Conservation (phyloP, 148 eudicot genomes). For the Persicaria maculosa region DNA sequence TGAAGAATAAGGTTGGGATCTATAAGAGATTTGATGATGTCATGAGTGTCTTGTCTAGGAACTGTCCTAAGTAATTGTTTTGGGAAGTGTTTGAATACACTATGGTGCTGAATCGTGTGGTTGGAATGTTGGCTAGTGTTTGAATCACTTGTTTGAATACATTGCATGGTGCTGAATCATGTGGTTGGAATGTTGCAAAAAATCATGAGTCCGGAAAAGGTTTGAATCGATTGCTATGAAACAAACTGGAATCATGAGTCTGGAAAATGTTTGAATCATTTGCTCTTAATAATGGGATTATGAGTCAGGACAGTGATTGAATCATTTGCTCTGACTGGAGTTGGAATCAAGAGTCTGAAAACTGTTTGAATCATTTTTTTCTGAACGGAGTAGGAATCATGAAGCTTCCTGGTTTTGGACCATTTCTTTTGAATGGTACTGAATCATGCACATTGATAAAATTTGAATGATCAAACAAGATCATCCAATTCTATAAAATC, state of each 20-base stretch:
- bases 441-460: neutral
- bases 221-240: neutral
- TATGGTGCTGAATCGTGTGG: no score
- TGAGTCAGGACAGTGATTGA: neutral
- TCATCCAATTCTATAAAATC: slow-evolving; percentile 44
- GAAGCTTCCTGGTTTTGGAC: neutral
- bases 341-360: neutral
- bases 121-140: neutral
- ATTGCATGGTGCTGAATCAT: neutral
- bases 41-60: no score
- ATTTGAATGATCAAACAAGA: slow-evolving; percentile 18
- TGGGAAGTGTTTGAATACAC: no score
- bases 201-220: neutral
- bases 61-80: no score
- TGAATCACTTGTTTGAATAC: neutral
- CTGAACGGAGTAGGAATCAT: neutral
- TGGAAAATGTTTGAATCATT: neutral
- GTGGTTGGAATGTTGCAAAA: no score
- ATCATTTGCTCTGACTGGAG: neutral
- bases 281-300: neutral
- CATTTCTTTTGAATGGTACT: neutral
- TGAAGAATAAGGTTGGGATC: no score
- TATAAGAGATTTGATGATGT: no score
- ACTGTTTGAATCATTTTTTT: neutral
- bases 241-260: neutral